Evolutionary conservation across 371 early-diverging fungal genomes (phyloP).

Genomic region (Mucor indicus): DNA sequence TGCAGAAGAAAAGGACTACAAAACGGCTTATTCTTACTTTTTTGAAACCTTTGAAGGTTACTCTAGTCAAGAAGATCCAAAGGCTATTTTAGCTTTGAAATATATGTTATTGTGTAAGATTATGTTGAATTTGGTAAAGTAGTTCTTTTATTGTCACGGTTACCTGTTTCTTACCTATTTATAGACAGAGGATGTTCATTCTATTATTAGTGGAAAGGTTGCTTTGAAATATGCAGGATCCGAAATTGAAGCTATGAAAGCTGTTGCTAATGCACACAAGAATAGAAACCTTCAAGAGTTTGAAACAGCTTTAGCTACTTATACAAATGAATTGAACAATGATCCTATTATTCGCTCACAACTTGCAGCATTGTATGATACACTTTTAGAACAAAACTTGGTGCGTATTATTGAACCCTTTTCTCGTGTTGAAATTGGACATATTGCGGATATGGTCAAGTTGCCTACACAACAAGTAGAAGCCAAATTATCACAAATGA

Average conservation of each 20-base stretch:
- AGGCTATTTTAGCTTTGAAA: slow-evolving; percentile 87
- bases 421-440: slow-evolving; percentile 93
- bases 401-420: slow-evolving; percentile 98
- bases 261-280: slow-evolving; percentile 91
- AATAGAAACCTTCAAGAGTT: slow-evolving; percentile 92
- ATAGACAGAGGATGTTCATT: slow-evolving; percentile 85
- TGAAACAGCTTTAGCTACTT: slow-evolving; percentile 84
- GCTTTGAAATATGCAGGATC: slow-evolving; percentile 73
- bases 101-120: slow-evolving; percentile 98
- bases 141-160: neutral
- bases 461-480: slow-evolving; percentile 92
- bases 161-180: neutral
- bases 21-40: slow-evolving; percentile 98
- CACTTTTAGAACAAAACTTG: slow-evolving; percentile 95
- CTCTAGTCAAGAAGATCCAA: slow-evolving; percentile 81
- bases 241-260: slow-evolving; percentile 91
- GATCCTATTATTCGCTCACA: slow-evolving; percentile 93
- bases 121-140: slow-evolving; percentile 88
- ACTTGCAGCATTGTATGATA: slow-evolving; percentile 91
- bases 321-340: slow-evolving; percentile 81
- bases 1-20: slow-evolving; percentile 98
- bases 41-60: slow-evolving; percentile 97
- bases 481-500: slow-evolving; percentile 96
- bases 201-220: slow-evolving; percentile 80
- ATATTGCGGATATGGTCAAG: slow-evolving; percentile 92